Evolutionary conservation across 805 yeast species (phyloP).

Genomic region (Wickerhamomyces sydowiorum): DNA sequence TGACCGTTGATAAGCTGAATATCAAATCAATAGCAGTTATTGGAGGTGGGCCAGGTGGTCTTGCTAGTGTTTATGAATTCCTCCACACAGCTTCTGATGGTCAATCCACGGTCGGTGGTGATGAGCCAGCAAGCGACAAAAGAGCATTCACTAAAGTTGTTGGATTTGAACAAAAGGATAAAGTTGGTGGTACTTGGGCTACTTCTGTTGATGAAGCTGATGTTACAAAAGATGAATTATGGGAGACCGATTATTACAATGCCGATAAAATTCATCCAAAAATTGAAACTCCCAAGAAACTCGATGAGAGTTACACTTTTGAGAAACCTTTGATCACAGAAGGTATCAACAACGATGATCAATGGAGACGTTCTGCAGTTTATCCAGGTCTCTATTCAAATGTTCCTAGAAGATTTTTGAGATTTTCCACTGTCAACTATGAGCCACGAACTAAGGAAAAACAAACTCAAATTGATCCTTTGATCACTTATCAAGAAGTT

Average conservation of each 20-base stretch:
- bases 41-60: slow-evolving; percentile 34
- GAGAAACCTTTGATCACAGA: slow-evolving; percentile 10
- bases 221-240: slow-evolving; percentile 15
- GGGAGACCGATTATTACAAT: slow-evolving; percentile 25
- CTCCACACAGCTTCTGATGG: slow-evolving; percentile 17
- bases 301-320: slow-evolving; percentile 11
- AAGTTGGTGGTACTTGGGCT: slow-evolving; percentile 39
- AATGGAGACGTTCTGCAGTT: slow-evolving; percentile 33
- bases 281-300: slow-evolving; percentile 5
- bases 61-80: slow-evolving; percentile 28
- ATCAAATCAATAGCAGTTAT: slow-evolving; percentile 27
- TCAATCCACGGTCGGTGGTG: not conserved
- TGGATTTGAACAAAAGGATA: slow-evolving; percentile 34
- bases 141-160: slow-evolving; percentile 28
- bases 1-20: slow-evolving; percentile 1
- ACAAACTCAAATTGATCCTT: slow-evolving; percentile 27
- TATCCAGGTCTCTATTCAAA: slow-evolving; percentile 33
- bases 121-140: slow-evolving; percentile 2
- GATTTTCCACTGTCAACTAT: slow-evolving; percentile 29
- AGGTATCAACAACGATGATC: slow-evolving; percentile 25
- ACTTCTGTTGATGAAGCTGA: slow-evolving; percentile 18
- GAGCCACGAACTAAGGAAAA: slow-evolving; percentile 7
- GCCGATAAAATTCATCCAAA: slow-evolving; percentile 26
- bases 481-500: slow-evolving; percentile 29
- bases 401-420: slow-evolving; percentile 31